A percentile compares a stretch with the other conserved stretches of the same genome.
Conservation (phyloP, 495 filamentous ascomycete species). For the Daldinia childiae region DNA sequence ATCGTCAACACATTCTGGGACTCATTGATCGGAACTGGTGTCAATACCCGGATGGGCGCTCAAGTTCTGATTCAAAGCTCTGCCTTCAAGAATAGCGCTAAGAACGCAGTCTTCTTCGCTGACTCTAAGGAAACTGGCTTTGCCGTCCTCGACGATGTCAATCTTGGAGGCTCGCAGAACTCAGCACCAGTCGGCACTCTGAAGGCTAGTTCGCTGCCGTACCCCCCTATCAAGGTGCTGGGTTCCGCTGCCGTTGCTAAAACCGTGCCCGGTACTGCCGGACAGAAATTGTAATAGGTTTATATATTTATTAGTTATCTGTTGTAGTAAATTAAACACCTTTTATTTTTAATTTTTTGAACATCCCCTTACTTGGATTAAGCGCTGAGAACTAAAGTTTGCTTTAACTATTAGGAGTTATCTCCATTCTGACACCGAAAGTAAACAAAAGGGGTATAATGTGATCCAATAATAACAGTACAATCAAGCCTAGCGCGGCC, state of each 20-base stretch:
- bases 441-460: neutral
- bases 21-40: slow-evolving; percentile 61
- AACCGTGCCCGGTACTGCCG: slow-evolving; percentile 60
- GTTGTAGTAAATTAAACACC: too few relatives aligned
- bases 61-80: slow-evolving; percentile 71
- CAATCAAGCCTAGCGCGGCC: neutral
- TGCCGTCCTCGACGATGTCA: slow-evolving; percentile 61
- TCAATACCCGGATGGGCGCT: slow-evolving; percentile 73
- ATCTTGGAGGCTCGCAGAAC: slow-evolving; percentile 62
- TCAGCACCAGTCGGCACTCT: slow-evolving; percentile 59
- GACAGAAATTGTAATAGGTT: slow-evolving; percentile 51
- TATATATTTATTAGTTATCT: neutral
- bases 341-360: too few relatives aligned
- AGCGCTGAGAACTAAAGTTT: neutral
- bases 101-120: slow-evolving; percentile 63
- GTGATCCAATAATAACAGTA: neutral
- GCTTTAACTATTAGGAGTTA: neutral
- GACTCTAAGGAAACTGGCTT: slow-evolving; percentile 63
- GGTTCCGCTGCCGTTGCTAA: slow-evolving; percentile 54
- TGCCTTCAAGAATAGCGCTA: slow-evolving; percentile 59
- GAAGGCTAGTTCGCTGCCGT: slow-evolving; percentile 33
- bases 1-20: slow-evolving; percentile 59
- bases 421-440: neutral
- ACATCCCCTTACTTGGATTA: too few relatives aligned
- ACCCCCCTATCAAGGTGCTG: slow-evolving; percentile 37